These are phyloP conservation scores for Bipolaris zeicola DNA, from an alignment of 2,329 filamentous ascomycete genomes.

Conservation along the genomic window DNA sequence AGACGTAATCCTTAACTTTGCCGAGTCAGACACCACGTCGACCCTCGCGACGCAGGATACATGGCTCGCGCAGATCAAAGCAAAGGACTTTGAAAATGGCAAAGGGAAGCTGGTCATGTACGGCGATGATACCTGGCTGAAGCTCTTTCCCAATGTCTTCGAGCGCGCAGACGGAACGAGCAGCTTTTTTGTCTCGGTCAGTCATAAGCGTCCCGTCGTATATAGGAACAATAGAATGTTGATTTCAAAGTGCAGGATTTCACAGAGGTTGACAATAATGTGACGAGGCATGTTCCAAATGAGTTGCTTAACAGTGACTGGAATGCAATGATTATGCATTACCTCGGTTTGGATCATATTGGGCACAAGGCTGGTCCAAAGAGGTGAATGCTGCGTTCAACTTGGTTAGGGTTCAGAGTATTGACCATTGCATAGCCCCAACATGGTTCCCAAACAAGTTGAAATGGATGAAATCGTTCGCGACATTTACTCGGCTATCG, in stretches of 20 bases:
- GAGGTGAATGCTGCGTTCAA: constrained; percentile 59
- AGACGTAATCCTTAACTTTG: constrained; percentile 94
- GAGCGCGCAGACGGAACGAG: constrained; percentile 87
- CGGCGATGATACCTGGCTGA: constrained; percentile 97
- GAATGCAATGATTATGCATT: constrained; percentile 93
- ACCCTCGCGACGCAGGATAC: constrained; percentile 88
- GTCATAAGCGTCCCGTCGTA: constrained; percentile 49
- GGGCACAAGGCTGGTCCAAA: constrained; percentile 92
- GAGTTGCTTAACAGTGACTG: constrained; percentile 82
- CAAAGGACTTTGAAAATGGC: constrained; percentile 51
- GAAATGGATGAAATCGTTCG: constrained; percentile 91
- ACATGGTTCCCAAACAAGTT: constrained; percentile 89
- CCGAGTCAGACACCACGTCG: constrained; percentile 90
- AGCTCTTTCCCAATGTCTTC: constrained; percentile 90
- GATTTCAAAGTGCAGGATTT: constrained; percentile 71
- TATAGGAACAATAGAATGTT: constrained; percentile 41
- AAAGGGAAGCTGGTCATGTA: constrained; percentile 83
- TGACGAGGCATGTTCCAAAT: constrained; percentile 82
- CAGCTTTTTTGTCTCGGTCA: constrained; percentile 96
- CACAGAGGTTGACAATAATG: constrained; percentile 96
- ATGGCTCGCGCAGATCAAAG: constrained; percentile 92
- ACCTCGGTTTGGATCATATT: constrained; percentile 94
- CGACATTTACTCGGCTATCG: constrained; percentile 76
- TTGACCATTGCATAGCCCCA: constrained; percentile 61
- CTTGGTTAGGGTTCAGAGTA: neutral